These are phyloP conservation scores for Trichoderma breve DNA, from an alignment of 2,329 filamentous ascomycete species.

Conservation along the genomic window DNA sequence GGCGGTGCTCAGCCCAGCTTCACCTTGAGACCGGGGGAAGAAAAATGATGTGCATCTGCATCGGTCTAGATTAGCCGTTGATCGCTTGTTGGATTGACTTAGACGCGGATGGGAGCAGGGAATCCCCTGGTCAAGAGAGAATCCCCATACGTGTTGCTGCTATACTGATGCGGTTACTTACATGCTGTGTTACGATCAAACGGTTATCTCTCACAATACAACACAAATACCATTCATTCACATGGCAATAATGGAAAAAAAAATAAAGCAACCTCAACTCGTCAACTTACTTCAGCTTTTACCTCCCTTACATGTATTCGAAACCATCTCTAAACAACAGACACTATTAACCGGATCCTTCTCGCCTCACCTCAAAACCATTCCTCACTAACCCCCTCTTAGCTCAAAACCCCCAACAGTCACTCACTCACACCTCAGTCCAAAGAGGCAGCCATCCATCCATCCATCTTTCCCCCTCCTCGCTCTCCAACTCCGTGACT, in stretches of 20 bases:
- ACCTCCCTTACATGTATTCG: background rate
- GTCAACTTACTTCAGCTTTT: background rate
- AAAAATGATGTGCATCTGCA: background rate
- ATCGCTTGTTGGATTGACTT: background rate
- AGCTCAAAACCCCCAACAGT: background rate
- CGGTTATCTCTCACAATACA: background rate
- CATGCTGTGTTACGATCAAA: background rate
- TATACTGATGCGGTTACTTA: background rate
- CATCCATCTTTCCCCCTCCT: background rate
- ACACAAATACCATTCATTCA: background rate
- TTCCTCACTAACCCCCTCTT: background rate
- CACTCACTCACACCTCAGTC: background rate
- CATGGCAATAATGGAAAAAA: no score
- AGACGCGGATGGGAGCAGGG: background rate
- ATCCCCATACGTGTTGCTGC: background rate
- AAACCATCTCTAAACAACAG: background rate
- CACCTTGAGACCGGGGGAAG: background rate
- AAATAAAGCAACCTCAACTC: background rate
- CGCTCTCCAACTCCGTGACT: background rate
- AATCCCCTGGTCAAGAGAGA: background rate
- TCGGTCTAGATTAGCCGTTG: background rate
- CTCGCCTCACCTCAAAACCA: background rate
- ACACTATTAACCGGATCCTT: background rate
- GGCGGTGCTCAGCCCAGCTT: constrained; percentile 4
- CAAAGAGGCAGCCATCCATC: background rate